phyloP scores from a whole-genome alignment of 2,329 filamentous ascomycete species.

The Alternaria triticimaculans region DNA sequence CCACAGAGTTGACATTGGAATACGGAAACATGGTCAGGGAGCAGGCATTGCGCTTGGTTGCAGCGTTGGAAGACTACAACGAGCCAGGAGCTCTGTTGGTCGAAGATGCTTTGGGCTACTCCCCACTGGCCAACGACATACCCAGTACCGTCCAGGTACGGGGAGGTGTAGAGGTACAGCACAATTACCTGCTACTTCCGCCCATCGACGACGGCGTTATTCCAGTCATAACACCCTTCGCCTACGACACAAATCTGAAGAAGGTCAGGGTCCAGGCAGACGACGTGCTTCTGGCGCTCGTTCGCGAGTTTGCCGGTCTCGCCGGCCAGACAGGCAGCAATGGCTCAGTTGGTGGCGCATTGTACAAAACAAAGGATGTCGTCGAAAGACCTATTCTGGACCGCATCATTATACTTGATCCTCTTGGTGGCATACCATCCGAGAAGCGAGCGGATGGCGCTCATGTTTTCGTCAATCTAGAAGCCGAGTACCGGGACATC shows the following conservation, averaged over 20 bases:
- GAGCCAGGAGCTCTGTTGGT: constrained; percentile 73
- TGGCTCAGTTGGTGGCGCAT: constrained; percentile 10
- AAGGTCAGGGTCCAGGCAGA: constrained; percentile 59
- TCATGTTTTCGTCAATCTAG: constrained; percentile 89
- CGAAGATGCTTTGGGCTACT: constrained; percentile 60
- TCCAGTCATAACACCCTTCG: constrained; percentile 71
- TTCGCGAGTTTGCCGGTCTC: constrained; percentile 75
- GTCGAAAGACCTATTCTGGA: constrained; percentile 65
- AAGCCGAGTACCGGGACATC: constrained; percentile 82
- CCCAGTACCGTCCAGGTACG: constrained; percentile 44
- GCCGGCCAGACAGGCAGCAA: constrained; percentile 40
- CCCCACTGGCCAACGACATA: constrained; percentile 37
- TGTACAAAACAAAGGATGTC: constrained; percentile 26
- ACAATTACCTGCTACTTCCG: constrained; percentile 63
- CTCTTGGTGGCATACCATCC: constrained; percentile 81
- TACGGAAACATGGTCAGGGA: constrained; percentile 59
- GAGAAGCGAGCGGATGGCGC: constrained; percentile 65
- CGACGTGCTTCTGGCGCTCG: constrained; percentile 77
- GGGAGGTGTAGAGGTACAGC: constrained; percentile 50
- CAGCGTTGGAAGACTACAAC: constrained; percentile 74
- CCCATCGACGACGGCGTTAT: constrained; percentile 73
- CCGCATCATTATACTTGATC: constrained; percentile 86
- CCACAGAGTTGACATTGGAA: constrained; percentile 31
- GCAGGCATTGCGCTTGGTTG: constrained; percentile 76
- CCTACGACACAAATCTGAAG: constrained; percentile 59